Evolutionary conservation across 306 rosid genomes (phyloP).

Genomic region (Prunus salicina): DNA sequence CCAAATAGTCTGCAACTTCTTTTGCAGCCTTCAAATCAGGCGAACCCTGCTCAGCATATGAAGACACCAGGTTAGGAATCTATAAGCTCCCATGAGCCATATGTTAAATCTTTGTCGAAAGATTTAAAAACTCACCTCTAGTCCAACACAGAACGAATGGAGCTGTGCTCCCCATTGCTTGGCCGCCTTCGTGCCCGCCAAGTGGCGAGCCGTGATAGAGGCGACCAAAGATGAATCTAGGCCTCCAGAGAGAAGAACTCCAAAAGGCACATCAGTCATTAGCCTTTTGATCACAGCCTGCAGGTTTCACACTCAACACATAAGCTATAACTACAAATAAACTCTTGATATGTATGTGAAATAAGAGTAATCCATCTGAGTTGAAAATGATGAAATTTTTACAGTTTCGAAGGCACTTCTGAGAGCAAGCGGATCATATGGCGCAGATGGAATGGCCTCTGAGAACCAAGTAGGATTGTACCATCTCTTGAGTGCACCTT

Average conservation of each 20-base stretch:
- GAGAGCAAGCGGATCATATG: constrained; percentile 84
- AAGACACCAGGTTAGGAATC: constrained; percentile 4
- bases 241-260: constrained; percentile 92
- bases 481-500: constrained; percentile 71
- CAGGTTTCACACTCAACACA: constrained; percentile 9
- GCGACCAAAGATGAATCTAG: constrained; percentile 94
- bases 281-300: constrained; percentile 92
- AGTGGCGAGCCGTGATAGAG: constrained; percentile 84
- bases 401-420: constrained; percentile 78
- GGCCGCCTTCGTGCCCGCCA: constrained; percentile 76
- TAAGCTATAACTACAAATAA: background rate
- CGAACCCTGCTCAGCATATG: constrained; percentile 64
- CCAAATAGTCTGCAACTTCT: constrained; percentile 91
- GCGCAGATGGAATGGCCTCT: constrained; percentile 74
- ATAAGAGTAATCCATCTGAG: background rate
- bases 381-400: constrained; percentile 9
- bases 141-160: constrained; percentile 91
- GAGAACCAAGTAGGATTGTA: constrained; percentile 91
- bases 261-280: constrained; percentile 98
- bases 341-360: background rate
- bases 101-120: background rate
- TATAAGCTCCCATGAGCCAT: background rate
- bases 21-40: constrained; percentile 93
- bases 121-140: constrained; percentile 50
- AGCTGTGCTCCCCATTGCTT: constrained; percentile 93